Evolutionary conservation across 2,329 filamentous ascomycete genomes (phyloP).

Genomic region (Aspergillus uvarum): DNA sequence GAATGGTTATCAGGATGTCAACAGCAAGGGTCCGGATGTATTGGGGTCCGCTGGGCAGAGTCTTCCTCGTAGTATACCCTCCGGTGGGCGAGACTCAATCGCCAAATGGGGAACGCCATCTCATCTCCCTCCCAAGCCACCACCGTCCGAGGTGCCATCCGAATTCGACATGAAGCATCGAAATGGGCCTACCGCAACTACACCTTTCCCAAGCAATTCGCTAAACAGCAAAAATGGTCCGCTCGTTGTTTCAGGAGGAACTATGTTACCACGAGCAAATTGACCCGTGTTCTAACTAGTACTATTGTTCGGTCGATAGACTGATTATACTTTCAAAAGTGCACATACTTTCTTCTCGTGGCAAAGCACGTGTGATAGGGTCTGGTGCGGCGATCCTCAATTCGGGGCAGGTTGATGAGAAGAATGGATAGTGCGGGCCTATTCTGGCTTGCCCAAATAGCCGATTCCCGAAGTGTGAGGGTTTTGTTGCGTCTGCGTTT

Average conservation of each 20-base stretch:
- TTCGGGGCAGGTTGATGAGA: background rate
- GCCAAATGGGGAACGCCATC: slow-evolving; percentile 53
- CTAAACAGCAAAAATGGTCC: slow-evolving; percentile 33
- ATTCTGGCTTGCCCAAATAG: too few relatives aligned
- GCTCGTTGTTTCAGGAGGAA: slow-evolving; percentile 42
- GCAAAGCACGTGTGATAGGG: background rate
- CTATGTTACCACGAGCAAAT: slow-evolving; percentile 28
- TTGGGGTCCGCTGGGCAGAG: slow-evolving; percentile 15
- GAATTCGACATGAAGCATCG: slow-evolving; percentile 43
- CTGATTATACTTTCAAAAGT: background rate
- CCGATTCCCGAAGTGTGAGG: background rate
- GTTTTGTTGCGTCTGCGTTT: background rate
- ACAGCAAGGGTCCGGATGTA: slow-evolving; percentile 25
- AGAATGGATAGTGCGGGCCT: background rate
- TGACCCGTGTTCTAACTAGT: slow-evolving; percentile 13
- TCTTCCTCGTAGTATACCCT: slow-evolving; percentile 21
- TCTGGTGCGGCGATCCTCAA: background rate
- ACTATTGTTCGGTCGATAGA: background rate
- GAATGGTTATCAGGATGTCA: slow-evolving; percentile 27
- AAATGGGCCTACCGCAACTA: slow-evolving; percentile 20
- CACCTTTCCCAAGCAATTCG: slow-evolving; percentile 25
- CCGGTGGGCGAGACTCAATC: slow-evolving; percentile 40
- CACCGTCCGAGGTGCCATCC: slow-evolving; percentile 47
- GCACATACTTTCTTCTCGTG: slow-evolving; percentile 1
- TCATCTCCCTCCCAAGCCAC: slow-evolving; percentile 51